These are phyloP conservation scores for Scutellaria galericulata DNA, from an alignment of 257 asterid genomes.

Conservation along the genomic window DNA sequence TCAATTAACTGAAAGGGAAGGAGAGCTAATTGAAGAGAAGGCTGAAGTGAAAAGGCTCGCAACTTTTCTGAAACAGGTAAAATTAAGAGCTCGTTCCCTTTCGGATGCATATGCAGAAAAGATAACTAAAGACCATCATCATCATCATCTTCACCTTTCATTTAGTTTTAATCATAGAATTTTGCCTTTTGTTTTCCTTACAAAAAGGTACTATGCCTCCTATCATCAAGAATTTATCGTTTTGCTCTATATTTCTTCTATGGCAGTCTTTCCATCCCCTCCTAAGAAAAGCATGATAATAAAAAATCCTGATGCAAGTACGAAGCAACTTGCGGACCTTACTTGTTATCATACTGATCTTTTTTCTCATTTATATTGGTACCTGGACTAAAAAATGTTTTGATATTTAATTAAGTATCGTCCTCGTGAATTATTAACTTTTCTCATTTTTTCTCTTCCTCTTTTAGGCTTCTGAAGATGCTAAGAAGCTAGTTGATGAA, in stretches of 20 bases:
- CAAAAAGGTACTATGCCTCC: neutral
- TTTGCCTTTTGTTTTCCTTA: neutral
- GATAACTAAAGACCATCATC: constrained; percentile 3
- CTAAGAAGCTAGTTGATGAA: constrained; percentile 86
- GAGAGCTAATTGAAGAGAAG: constrained; percentile 89
- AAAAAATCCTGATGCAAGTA: neutral
- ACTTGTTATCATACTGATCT: neutral
- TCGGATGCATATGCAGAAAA: neutral
- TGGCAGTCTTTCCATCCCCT: too few species aligned
- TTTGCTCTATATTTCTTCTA: neutral
- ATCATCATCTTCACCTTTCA: neutral
- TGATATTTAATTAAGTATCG: constrained; percentile 2
- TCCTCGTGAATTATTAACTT: neutral
- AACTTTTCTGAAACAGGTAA: constrained; percentile 85
- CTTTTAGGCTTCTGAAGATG: constrained; percentile 93
- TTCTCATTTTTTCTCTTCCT: constrained; percentile 4
- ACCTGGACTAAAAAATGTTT: neutral
- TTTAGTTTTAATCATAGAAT: neutral
- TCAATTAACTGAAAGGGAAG: constrained; percentile 89
- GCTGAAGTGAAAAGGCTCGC: constrained; percentile 94
- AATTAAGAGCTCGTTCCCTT: constrained; percentile 21
- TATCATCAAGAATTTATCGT: neutral
- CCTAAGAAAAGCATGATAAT: neutral
- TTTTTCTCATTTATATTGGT: neutral
- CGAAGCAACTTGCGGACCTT: neutral